Evolutionary conservation across 257 asterid genomes (phyloP), one percentile per base, ranked within the genome.

Genomic region (Cinchona pubescens): DNA sequence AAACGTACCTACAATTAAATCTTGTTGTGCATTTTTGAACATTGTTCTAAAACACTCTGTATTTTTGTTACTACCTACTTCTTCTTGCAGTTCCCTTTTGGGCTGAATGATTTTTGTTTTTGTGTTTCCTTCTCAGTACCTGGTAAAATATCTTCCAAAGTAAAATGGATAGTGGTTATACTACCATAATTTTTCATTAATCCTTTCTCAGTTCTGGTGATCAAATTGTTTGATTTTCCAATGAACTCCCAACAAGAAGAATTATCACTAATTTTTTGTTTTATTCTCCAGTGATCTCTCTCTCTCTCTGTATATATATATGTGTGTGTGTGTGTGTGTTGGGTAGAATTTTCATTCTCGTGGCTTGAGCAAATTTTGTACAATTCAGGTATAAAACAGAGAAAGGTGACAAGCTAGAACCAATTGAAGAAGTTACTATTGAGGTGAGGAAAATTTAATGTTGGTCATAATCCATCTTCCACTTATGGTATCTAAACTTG

Each of bases 361-460:
- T 27, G 37, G 62, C 38, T 53, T 43, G 72, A 59, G 64, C 71
- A 58, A 35, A 58, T 59, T 1, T 61, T 49, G 48, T 60, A 3
- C 25, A 53, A 51, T 51, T 51, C 67, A 95, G 99, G 99, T 95
- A 95, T 82, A 95, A 95, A 83, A 79, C 46, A 67, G 97, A 85
- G 86, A 86, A 82, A 0, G 87, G 96, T 72, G 88, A 78, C 82
- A 92, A 92, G 88, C 88, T 92, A 71, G 99, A 95, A 87, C 99
- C 99, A 37, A 84, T 95, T 84, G 99, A 95, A 90, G 99, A 95
- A 91, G 98, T 95, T 66, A 95, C 97, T n/a, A 86, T 95, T 73
- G 99, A 95, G 96, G 99, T 91, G 69, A 71, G 81, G 27, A 37
- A n/a, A 81, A 58, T 58, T 71, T 25, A 62, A 37, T 60, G 37